phyloP scores from a whole-genome alignment of 2,329 filamentous ascomycete genomes.

The Talaromyces sp. region DNA sequence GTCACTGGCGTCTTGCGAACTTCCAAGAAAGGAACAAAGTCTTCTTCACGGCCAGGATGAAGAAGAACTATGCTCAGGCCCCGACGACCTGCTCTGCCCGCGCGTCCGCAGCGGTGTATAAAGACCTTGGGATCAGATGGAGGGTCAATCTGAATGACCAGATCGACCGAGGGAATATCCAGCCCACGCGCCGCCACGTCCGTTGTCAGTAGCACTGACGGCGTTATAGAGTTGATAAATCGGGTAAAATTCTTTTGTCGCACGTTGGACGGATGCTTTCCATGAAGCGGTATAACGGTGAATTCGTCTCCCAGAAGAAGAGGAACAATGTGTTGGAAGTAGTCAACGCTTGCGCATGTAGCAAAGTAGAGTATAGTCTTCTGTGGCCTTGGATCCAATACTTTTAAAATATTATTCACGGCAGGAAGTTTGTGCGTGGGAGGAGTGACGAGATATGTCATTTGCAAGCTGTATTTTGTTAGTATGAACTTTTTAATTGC shows the following conservation, averaged over 20 bases:
- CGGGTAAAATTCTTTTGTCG: constrained; percentile 80
- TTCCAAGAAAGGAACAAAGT: constrained; percentile 81
- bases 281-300: constrained; percentile 75
- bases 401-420: constrained; percentile 63
- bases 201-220: constrained; percentile 82
- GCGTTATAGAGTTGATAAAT: constrained; percentile 69
- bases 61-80: constrained; percentile 83
- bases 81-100: constrained; percentile 60
- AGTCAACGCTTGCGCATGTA: constrained; percentile 91
- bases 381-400: constrained; percentile 67
- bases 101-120: constrained; percentile 60
- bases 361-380: constrained; percentile 89
- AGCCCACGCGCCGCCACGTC: constrained; percentile 87
- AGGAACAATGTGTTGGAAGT: constrained; percentile 78
- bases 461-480: constrained; percentile 59
- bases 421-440: constrained; percentile 76
- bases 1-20: constrained; percentile 80
- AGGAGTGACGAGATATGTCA: constrained; percentile 74
- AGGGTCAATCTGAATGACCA: constrained; percentile 84
- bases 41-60: constrained; percentile 78
- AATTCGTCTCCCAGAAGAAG: constrained; percentile 64
- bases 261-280: constrained; percentile 83
- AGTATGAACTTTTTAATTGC: background rate
- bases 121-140: constrained; percentile 83
- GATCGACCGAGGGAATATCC: constrained; percentile 85